These are phyloP conservation scores for Sphaceloma murrayae DNA, from an alignment of 2,329 filamentous ascomycete species.

Conservation along the genomic window DNA sequence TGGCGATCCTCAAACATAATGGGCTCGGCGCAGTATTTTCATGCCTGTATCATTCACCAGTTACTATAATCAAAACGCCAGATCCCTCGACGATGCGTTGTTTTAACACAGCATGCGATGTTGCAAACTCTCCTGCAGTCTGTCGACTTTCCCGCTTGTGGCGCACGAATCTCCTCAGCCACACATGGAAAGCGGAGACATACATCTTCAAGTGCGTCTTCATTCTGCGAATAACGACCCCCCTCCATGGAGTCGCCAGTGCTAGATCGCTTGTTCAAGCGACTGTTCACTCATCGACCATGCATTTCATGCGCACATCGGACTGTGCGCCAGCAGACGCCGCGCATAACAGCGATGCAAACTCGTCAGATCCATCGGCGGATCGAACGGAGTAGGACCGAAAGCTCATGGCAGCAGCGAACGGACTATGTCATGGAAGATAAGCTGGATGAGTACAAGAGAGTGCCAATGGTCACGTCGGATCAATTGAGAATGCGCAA, in stretches of 20 bases:
- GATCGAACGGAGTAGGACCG: constrained; percentile 38
- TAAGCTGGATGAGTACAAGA: constrained; percentile 67
- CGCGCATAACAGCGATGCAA: constrained; percentile 15
- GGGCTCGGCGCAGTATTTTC: not conserved
- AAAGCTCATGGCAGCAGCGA: constrained; percentile 79
- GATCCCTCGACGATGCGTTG: not conserved
- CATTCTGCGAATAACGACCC: not conserved
- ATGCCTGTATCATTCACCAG: not conserved
- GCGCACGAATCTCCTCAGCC: constrained; percentile 4
- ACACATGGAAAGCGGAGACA: constrained; percentile 9
- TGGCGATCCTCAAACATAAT: constrained; percentile 10
- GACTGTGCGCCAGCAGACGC: constrained; percentile 15
- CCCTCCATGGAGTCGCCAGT: constrained; percentile 68
- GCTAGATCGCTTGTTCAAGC: constrained; percentile 68
- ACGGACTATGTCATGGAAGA: constrained; percentile 65
- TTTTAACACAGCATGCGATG: not conserved
- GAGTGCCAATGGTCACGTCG: constrained; percentile 79
- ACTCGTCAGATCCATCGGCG: constrained; percentile 15
- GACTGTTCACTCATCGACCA: constrained; percentile 68
- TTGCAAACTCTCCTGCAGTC: not conserved
- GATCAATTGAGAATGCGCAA: constrained; percentile 60
- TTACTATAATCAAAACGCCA: not conserved
- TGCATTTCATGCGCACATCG: constrained; percentile 43
- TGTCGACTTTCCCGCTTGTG: constrained; percentile 3
- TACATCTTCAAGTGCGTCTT: not conserved